phyloP scores from a whole-genome alignment of 2,329 filamentous ascomycete species.

The Rasamsonia emersonii region DNA sequence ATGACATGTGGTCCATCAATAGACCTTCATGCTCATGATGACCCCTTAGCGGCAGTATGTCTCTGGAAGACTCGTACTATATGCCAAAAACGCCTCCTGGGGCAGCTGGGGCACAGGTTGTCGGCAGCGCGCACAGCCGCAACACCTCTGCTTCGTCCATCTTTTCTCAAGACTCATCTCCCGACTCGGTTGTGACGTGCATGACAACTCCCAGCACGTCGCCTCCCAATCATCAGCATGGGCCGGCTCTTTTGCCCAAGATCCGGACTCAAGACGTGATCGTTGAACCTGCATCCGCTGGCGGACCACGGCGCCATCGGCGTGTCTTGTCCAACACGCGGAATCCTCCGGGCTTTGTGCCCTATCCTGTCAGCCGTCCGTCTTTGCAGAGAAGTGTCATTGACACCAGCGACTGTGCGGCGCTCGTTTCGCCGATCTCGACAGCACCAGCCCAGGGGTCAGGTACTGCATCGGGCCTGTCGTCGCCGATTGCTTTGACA shows the following conservation, averaged over 20 bases:
- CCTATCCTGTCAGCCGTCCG: constrained; percentile 39
- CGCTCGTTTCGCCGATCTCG: constrained; percentile 38
- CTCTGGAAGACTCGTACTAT: constrained; percentile 34
- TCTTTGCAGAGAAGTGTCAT: constrained; percentile 36
- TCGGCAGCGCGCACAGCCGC: constrained; percentile 44
- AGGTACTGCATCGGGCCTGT: constrained; percentile 40
- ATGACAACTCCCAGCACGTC: constrained; percentile 63
- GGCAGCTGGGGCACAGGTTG: constrained; percentile 23
- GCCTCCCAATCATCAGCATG: constrained; percentile 66
- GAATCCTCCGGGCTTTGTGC: constrained; percentile 42
- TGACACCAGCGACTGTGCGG: constrained; percentile 37
- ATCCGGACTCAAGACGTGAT: constrained; percentile 78
- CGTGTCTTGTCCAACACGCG: constrained; percentile 46
- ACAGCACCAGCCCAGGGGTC: constrained; percentile 26
- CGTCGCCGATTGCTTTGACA: constrained; percentile 54
- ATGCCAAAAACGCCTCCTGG: constrained; percentile 38
- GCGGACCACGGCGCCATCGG: constrained; percentile 48
- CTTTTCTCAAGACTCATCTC: constrained; percentile 58
- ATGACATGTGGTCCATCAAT: no score
- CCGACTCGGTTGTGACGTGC: constrained; percentile 59
- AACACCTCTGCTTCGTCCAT: constrained; percentile 58
- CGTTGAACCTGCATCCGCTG: constrained; percentile 49
- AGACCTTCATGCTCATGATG: no score
- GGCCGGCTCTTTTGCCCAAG: constrained; percentile 70
- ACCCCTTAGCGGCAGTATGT: no score